These are phyloP conservation scores for Prorocentrum cordatum DNA, from an alignment of 169 alveolate species.

Conservation along the genomic window DNA sequence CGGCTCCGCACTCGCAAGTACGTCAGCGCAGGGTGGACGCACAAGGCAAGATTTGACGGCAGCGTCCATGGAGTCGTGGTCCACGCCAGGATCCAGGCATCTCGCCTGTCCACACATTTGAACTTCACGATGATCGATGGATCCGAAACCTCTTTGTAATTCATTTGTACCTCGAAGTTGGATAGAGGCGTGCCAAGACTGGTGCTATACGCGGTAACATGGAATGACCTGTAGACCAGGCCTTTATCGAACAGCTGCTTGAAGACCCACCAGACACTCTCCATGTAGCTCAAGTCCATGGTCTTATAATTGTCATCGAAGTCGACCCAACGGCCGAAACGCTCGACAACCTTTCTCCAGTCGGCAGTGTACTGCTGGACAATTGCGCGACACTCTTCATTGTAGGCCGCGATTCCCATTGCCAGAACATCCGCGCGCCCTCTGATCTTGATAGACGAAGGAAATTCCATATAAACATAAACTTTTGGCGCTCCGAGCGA, in stretches of 20 bases:
- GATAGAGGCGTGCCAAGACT: conserved; percentile 94
- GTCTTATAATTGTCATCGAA: conserved; percentile 98
- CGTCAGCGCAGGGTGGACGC: conserved; percentile 83
- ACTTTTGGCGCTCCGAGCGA: no score
- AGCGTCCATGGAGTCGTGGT: conserved; percentile 99
- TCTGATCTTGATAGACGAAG: no score
- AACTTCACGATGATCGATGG: conserved; percentile 92
- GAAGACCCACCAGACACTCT: conserved; percentile 81
- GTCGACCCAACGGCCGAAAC: conserved; percentile 99
- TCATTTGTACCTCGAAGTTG: conserved; percentile 93
- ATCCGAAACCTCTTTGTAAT: conserved; percentile 90
- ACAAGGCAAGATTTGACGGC: conserved; percentile 92
- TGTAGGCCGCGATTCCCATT: conserved; percentile 78
- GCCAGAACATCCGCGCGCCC: conserved; percentile 78
- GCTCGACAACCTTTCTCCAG: conserved; percentile 78
- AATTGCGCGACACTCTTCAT: conserved; percentile 86
- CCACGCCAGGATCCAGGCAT: conserved; percentile 79
- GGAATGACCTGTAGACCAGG: conserved; percentile 85
- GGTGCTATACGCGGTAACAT: conserved; percentile 96
- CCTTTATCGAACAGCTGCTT: conserved; percentile 86
- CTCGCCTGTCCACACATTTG: conserved; percentile 77
- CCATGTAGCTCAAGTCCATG: conserved; percentile 95
- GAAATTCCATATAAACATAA: no score
- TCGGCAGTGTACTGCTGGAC: conserved; percentile 93
- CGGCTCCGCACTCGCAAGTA: conserved; percentile 20